A percentile compares a stretch with the other conserved stretches of the same genome.
Evolutionary conservation across 2,329 filamentous ascomycete genomes (phyloP).

Genomic region (Pseudogymnoascus sp.): DNA sequence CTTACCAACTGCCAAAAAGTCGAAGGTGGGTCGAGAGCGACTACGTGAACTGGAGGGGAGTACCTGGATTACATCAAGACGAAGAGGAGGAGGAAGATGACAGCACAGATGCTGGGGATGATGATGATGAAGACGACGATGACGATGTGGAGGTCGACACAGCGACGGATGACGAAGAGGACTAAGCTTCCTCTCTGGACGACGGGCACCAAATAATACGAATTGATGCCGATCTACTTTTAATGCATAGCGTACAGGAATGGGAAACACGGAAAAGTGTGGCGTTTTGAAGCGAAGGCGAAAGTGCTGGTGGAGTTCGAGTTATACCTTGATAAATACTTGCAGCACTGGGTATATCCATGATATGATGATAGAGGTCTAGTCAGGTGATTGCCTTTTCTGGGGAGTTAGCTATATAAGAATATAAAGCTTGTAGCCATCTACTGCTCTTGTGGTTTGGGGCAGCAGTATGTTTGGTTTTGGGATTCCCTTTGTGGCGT

Average conservation of each 20-base stretch:
- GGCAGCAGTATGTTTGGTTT: background rate
- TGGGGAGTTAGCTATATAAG: background rate
- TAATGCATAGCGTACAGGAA: slow-evolving; percentile 4
- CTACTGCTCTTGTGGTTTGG: background rate
- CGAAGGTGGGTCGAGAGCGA: slow-evolving; percentile 80
- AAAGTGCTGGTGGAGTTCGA: background rate
- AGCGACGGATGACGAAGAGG: slow-evolving; percentile 5
- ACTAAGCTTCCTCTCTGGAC: background rate
- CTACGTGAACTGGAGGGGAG: slow-evolving; percentile 72
- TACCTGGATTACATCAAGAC: slow-evolving; percentile 60
- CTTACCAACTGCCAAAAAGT: slow-evolving; percentile 82
- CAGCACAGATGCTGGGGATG: slow-evolving; percentile 35
- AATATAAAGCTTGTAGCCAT: background rate
- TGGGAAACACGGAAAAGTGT: slow-evolving; percentile 8
- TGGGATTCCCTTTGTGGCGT: background rate
- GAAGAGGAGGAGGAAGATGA: slow-evolving; percentile 48
- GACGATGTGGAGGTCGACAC: slow-evolving; percentile 1
- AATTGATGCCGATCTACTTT: slow-evolving; percentile 1
- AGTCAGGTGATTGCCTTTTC: background rate
- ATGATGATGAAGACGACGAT: background rate
- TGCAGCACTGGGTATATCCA: background rate
- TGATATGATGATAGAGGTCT: background rate
- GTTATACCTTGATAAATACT: slow-evolving; percentile 4
- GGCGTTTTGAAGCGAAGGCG: slow-evolving; percentile 3
- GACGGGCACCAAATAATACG: background rate